Conservation (phyloP, 148 eudicot species). For the Salicornia ramosissima region DNA sequence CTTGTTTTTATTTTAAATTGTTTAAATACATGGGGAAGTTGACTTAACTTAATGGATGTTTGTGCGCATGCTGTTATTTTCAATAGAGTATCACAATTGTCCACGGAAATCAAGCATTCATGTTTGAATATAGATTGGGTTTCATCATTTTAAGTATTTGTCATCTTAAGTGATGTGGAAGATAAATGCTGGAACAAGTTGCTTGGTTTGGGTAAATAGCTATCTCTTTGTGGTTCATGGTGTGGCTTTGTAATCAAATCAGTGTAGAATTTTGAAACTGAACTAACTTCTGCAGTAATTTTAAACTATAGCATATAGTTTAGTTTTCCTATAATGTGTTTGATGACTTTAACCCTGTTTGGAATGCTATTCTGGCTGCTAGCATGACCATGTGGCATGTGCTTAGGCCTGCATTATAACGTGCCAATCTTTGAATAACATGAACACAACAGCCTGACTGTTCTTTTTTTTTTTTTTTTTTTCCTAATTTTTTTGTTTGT, state of each 20-base stretch:
- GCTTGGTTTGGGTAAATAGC: background rate
- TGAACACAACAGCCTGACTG: no score
- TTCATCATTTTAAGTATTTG: background rate
- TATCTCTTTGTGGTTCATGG: background rate
- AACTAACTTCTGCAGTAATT: background rate
- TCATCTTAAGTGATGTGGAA: background rate
- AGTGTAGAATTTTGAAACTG: background rate
- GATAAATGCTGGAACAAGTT: background rate
- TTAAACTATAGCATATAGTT: background rate
- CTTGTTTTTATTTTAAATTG: no score
- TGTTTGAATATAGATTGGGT: background rate
- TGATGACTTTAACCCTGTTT: background rate
- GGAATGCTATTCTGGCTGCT: background rate
- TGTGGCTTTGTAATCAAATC: background rate
- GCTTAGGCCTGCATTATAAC: background rate
- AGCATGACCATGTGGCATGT: background rate
- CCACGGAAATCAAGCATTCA: background rate
- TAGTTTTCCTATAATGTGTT: background rate
- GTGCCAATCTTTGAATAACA: background rate
- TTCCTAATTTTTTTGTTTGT: background rate
- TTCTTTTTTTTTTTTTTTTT: no score
- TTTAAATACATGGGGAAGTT: no score
- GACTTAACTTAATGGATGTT: background rate
- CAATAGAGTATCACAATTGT: background rate
- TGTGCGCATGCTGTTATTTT: background rate